Conservation (phyloP, 495 filamentous ascomycete species). For the Amphirosellinia nigrospora region DNA sequence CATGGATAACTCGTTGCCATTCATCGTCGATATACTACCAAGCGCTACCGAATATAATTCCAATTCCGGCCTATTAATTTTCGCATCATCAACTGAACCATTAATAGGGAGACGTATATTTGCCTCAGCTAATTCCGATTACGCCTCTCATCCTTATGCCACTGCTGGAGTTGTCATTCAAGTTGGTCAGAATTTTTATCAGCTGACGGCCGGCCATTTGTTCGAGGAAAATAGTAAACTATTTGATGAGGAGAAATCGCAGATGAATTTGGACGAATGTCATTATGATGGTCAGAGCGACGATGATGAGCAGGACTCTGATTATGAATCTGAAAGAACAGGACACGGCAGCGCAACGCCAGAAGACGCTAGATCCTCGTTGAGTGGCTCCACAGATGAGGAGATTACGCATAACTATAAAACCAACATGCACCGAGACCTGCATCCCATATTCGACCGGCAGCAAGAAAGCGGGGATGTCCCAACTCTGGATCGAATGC, state of each 20-base stretch:
- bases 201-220: constrained; percentile 23
- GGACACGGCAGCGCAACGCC: neutral
- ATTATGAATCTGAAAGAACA: neutral
- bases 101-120: constrained; percentile 7
- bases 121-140: neutral
- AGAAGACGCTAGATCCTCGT: neutral
- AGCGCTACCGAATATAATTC: neutral
- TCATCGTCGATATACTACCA: neutral
- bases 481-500: neutral
- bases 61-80: neutral
- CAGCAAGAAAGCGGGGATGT: neutral
- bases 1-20: neutral
- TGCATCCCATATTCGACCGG: neutral
- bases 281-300: constrained; percentile 24
- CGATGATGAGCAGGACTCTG: constrained; percentile 8
- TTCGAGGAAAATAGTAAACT: neutral
- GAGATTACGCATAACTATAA: neutral
- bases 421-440: neutral
- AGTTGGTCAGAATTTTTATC: constrained; percentile 9
- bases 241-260: neutral
- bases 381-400: neutral
- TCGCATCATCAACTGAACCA: neutral
- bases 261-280: constrained; percentile 13
- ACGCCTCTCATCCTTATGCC: neutral
- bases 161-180: constrained; percentile 24